Base-by-base conservation (phyloP, 176 grass and related monocot species). In the Melocanna baccifera region DNA sequence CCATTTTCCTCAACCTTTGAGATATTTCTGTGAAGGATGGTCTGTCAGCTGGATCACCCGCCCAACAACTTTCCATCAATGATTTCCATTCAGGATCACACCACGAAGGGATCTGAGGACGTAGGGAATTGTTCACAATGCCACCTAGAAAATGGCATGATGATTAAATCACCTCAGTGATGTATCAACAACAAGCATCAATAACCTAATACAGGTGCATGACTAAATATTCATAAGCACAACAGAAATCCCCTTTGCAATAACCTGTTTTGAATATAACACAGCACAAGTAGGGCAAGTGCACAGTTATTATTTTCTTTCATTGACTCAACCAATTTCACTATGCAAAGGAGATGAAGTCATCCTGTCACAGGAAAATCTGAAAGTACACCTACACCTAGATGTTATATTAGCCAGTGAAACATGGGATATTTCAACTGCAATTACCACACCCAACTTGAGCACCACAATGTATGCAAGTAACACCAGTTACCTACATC, bases 11-110 rank as follows among this genome's bases (percentile, higher is more conserved):
- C 83, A 99, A 91, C 56, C 78, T 92, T 71, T 99, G 93, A 74
- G 93, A 94, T 83, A 96, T 96, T 69, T 99, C 96, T 78, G 91
- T 91, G 83, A 99, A 99, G 51, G 96, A 96, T 16, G 96, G 93
- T 76, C 96, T 95, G 58, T 83, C 88, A 22, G 85, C 42, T 66
- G 93, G 93, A 88, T 99, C 96, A 78, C 73, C 71, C 26, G 91
- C 79, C 96, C 96, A 99, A 77, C 96, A 91, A 73, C 83, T 90
- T 87, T 94, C 89, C 96, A 96, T 99, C 85, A 99, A 71, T 64
- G 73, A 83, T 82, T 92, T 99, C 96, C 96, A 99, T 88, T 99
- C 96, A 92, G 96, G 96, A 87, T 99, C 96, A 66, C 96, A 99
- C 96, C 96, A 99, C 3, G 96, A 66, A 32, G 96, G 93, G 70